Base-by-base conservation (phyloP, 2,329 filamentous ascomycete genomes). In the Ceratocystis cacaofunesta region DNA sequence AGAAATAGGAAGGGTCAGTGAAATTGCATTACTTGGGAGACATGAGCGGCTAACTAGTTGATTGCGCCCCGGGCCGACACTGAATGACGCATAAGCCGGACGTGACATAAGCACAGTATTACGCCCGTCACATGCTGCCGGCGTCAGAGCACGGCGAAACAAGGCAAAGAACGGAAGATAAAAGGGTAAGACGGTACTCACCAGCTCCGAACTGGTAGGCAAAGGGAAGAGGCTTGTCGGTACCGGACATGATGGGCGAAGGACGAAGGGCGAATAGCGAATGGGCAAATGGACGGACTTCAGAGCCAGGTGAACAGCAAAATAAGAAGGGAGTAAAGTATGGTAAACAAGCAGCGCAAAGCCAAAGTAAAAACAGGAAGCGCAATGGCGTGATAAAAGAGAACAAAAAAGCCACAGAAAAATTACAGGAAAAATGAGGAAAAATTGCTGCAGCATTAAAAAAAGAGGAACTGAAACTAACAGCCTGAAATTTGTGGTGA, bases 181-280 rank as follows among this genome's bases (percentile, higher is more conserved):
- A 41, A 41, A 41, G 36, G 36, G 36, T 4, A 41, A 22, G 12
- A n/a, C 30, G 12, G 12, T 15, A 65, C 66, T 67, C 74, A 86
- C 92, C 92, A 74, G 92, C 92, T 75, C 86, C 88, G 81, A 97
- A 96, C 80, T 96, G 92, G 85, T 96, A 96, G 71, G 85, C 77
- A 78, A 96, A 96, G 67, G 90, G 90, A 71, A 96, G 85, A 67
- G 92, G 90, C 78, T 90, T 88, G 63, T 83, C 77, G 61, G 62
- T 61, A 69, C 79, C 74, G 69, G 85, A 80, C 85, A 88, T 88
- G 71, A 72, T 80, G 78, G 73, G 72, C 70, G 69, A n/a, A 22
- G 8, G 46, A n/a, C 46, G 46, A 12, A 17, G 3, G 28, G 72
- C 70, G 69, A n/a, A 12, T 5, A 22, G 46, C 46, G 46, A 22